Base-by-base conservation (phyloP, 495 filamentous ascomycete species). In the Clohesyomyces aquaticus region DNA sequence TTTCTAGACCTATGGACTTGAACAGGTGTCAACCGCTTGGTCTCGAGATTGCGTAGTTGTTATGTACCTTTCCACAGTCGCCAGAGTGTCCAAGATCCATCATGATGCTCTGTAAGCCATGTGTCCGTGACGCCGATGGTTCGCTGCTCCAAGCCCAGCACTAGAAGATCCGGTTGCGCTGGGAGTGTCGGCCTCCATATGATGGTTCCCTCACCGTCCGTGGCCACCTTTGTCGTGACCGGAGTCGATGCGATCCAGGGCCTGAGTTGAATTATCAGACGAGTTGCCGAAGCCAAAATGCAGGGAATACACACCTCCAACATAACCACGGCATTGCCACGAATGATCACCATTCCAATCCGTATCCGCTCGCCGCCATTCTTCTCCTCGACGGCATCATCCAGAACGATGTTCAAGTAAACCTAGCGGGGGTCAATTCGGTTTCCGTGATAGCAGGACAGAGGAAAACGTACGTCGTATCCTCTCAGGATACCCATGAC, bases 381-480 rank as follows among this genome's bases (percentile, higher is more conserved):
- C 76, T 93, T 96, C 81, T 97, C 91, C 72, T 98, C 94, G 16
- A 96, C 88, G n/a, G 94, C 93, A 68, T 98, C 94, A 74, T 98
- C 95, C 14, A 98, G 85, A 25, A 98, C 93, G 71, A 98, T 92
- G 77, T 98, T 98, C 71, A 98, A 84, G 81, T 98, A 98, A 55
- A 97, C 92, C 94, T 98, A 74, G 11, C 27, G 41, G 23, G 51
- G 47, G 42, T 19, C 19, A 16, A 9, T 28, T 25, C 41, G 19
- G 2, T 22, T n/a, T 22, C 2, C 16, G 10, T 19, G 18, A 46
- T 4, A 21, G 6, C 35, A 16, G 25, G 28, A 35, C 2, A 16
- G 52, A 10, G 26, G 23, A 2, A 18, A 3, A 59, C 55, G 54
- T 78, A 97, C 94, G 87, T 98, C 94, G 76, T 97, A 98, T 61